phyloP scores from a whole-genome alignment of 306 rosid genomes.

The Dryas alaskensis region DNA sequence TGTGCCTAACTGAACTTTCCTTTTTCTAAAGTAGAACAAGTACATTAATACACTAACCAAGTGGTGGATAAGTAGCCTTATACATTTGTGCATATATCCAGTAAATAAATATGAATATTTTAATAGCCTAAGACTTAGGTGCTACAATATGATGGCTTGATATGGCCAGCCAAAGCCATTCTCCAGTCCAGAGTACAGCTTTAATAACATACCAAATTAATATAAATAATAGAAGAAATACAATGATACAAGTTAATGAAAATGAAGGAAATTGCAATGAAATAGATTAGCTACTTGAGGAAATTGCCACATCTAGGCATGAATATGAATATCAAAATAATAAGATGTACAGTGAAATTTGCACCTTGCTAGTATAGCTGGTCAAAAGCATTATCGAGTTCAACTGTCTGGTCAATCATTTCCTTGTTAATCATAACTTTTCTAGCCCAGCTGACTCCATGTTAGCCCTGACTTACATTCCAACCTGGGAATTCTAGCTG shows the following conservation, averaged over 20 bases:
- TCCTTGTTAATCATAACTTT: conserved; percentile 3
- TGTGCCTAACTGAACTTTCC: no score
- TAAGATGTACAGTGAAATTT: neutral
- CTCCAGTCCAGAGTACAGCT: neutral
- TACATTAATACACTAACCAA: no score
- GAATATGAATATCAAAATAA: neutral
- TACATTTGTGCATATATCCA: no score
- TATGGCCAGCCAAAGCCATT: neutral
- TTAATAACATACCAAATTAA: neutral
- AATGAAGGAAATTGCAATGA: neutral
- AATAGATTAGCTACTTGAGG: conserved; percentile 14
- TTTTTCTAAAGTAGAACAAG: no score
- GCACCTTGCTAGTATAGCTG: conserved; percentile 34
- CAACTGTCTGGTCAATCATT: conserved; percentile 26
- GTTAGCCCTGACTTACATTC: conserved; percentile 6
- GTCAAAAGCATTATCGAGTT: conserved; percentile 23
- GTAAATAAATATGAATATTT: no score
- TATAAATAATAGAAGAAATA: neutral
- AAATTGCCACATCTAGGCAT: neutral
- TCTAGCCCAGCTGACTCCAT: conserved; percentile 11
- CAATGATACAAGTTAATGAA: no score
- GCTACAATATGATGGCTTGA: neutral
- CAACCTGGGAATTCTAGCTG: conserved; percentile 5
- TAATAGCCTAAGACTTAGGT: no score
- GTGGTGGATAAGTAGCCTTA: no score